Base-by-base conservation (phyloP, 106 monocot species). In the Dendrobium huoshanense region DNA sequence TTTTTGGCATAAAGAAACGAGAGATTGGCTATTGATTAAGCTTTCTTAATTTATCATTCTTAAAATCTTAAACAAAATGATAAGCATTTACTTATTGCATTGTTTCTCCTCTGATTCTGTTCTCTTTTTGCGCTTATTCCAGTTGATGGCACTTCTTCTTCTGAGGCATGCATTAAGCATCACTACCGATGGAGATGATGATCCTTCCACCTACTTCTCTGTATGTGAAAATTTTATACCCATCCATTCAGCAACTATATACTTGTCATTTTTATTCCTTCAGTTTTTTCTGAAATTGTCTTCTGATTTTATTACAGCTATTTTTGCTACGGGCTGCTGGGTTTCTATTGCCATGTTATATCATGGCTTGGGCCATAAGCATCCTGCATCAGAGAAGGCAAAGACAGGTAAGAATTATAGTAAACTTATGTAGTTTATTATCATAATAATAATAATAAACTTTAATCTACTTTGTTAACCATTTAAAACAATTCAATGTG, bases 301-400 rank as follows among this genome's bases (percentile, higher is more conserved):
- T 47, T 81, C 25, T 76, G 37, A 45, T 47, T 59, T 61, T 25
- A 81, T 41, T 42, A 7, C 86, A 95, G 95, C 81, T 95, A 6
- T 92, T 95, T 82, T 81, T 92, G 55, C 80, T 92, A 45, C 84
- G 92, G 27, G 92, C 90, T 84, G 90, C 90, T 86, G 95, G 92
- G 61, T 92, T 95, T 87, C 79, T 95, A 18, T 68, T 95, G 77
- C 95, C 95, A 54, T 95, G 88, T 82, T 90, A 95, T 55, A 86
- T 92, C 47, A 89, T 95, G 90, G 92, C 88, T 41, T 95, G 95
- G 92, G 92, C 90, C 20, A 85, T 95, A 54, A 92, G 88, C 76
- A 87, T 95, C 54, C 54, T 92, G 80, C 92, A 92, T 55, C 80
- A 87, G 33, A 85, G 86, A 65, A 92, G 92, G 80, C 87, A 92